A percentile compares a stretch with the other conserved stretches of the same genome.
These are phyloP conservation scores for Coprinopsis marcescibilis DNA, from an alignment of 768 basidiomycete genomes.

Conservation along the genomic window DNA sequence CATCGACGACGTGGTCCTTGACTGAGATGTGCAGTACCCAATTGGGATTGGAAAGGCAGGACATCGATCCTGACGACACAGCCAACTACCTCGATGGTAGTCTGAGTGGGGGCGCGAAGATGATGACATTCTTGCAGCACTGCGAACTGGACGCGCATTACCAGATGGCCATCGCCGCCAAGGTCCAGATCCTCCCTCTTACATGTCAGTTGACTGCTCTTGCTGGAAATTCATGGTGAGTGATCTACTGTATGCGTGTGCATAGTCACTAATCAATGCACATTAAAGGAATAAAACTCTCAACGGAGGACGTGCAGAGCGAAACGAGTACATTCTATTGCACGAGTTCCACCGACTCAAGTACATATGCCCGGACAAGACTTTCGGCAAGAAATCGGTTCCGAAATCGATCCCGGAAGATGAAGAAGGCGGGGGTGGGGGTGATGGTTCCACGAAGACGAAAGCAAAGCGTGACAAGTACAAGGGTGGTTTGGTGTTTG, in stretches of 20 bases:
- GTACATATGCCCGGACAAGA: constrained; percentile 95
- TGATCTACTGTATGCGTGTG: background rate
- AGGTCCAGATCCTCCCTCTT: constrained; percentile 90
- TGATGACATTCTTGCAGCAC: constrained; percentile 86
- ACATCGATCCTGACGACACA: constrained; percentile 95
- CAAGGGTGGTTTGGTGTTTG: constrained; percentile 97
- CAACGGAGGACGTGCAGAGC: constrained; percentile 95
- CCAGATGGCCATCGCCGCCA: constrained; percentile 93
- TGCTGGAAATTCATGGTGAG: constrained; percentile 94
- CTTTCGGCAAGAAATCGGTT: constrained; percentile 68
- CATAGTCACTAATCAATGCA: constrained; percentile 1
- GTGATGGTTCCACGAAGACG: constrained; percentile 46
- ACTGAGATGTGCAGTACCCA: constrained; percentile 95
- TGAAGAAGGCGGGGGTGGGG: constrained; percentile 35
- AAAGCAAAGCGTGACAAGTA: constrained; percentile 89
- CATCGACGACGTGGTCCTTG: constrained; percentile 96
- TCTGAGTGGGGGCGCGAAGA: constrained; percentile 64
- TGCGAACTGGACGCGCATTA: constrained; percentile 96
- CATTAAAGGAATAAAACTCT: constrained; percentile 85
- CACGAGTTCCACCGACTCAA: constrained; percentile 97
- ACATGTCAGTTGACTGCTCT: constrained; percentile 93
- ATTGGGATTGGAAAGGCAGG: constrained; percentile 80
- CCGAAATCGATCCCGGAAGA: constrained; percentile 48
- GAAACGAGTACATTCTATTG: constrained; percentile 97
- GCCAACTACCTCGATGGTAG: constrained; percentile 84